Base-by-base conservation (phyloP, 2,329 filamentous ascomycete genomes). In the Pseudogymnoascus sp. region DNA sequence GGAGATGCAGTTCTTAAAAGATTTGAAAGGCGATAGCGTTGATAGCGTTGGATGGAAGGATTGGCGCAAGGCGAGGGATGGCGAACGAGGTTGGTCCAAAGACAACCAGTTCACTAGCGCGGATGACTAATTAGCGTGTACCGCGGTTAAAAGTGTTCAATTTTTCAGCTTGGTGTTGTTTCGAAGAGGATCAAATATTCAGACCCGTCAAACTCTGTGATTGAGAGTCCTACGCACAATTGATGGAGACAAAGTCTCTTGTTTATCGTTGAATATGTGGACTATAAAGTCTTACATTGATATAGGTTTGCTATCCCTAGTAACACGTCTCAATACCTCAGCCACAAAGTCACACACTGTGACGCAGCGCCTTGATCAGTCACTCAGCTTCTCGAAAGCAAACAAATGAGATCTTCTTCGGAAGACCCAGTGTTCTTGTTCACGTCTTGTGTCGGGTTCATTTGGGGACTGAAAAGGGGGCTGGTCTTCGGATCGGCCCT, bases 401-500 rank as follows among this genome's bases (percentile, higher is more conserved):
- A 67, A 62, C 31, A 68, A 65, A 76, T 75, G 76, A 80, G 78
- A 75, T 76, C 76, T 75, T 75, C 73, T 68, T 72, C 65, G 70
- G 77, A 70, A 72, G 77, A 77, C 76, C 76, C 76, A 71, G 75
- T 72, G 73, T 68, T 67, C 66, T 74, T 72, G 68, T 69, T 74
- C 74, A 74, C 78, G 78, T 82, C 73, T 79, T 82, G 79, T 75
- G 73, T 75, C 60, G 68, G 73, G 68, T 67, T 68, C 70, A 73
- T 67, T 72, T 77, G 77, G 72, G 72, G 72, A 70, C 70, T 74
- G 74, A 75, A 76, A 78, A 73, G 69, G 67, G 68, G 66, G 62
- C 62, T 64, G 56, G 59, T 64, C 67, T 70, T 66, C 72, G 73
- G 68, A 64, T 71, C 70, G 71, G 72, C 33, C 69, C 72, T 70